Percentiles rank a stretch among this genome's conserved stretches.
Evolutionary conservation across 2,329 filamentous ascomycete species (phyloP).

Genomic region (Rhynchosporium secalis): DNA sequence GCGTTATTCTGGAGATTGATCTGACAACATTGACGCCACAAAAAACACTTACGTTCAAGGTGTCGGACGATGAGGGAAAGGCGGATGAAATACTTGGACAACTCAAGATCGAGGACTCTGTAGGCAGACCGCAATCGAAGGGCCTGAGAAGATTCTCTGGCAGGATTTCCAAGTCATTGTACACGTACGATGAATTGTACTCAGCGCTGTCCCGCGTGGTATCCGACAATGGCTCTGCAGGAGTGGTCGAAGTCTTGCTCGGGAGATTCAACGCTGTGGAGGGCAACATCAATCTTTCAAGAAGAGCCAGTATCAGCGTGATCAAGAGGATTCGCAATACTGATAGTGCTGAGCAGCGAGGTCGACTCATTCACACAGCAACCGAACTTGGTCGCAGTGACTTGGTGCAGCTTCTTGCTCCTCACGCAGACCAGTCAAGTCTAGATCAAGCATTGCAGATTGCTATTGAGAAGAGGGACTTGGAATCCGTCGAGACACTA

Average conservation of each 20-base stretch:
- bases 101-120: conserved; percentile 20
- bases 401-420: conserved; percentile 24
- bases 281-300: conserved; percentile 26
- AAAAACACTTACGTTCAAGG: conserved; percentile 15
- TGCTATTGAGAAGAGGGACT: conserved; percentile 20
- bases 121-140: conserved; percentile 14
- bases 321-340: conserved; percentile 18
- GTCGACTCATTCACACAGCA: conserved; percentile 22
- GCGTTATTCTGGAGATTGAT: conserved; percentile 12
- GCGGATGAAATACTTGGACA: conserved; percentile 27
- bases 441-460: conserved; percentile 23
- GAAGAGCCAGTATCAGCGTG: conserved; percentile 19
- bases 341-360: conserved; percentile 17
- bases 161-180: not conserved
- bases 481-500: conserved; percentile 18
- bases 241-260: conserved; percentile 24
- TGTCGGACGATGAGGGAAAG: conserved; percentile 23
- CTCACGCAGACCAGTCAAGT: conserved; percentile 23
- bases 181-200: conserved; percentile 25
- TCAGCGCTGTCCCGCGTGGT: conserved; percentile 17
- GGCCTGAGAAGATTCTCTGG: conserved; percentile 14
- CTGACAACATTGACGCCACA: conserved; percentile 10
- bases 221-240: conserved; percentile 22
- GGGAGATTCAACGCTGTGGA: conserved; percentile 19
- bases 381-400: conserved; percentile 12